Base-by-base conservation (phyloP, 345 rosid genomes). In the Sisymbrium irio region DNA sequence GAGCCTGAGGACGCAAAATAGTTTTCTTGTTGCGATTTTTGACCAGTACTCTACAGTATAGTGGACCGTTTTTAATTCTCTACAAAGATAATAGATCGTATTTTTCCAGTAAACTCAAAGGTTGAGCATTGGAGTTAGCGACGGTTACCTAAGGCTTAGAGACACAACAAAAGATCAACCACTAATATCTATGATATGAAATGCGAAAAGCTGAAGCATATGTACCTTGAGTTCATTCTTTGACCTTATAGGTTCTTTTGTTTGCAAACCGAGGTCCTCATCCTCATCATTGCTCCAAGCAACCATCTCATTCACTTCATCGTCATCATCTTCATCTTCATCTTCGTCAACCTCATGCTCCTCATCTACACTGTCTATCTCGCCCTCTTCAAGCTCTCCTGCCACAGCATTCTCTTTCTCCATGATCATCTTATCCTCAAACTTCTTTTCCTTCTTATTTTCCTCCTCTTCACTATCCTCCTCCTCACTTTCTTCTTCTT, bases 211-310 rank as follows among this genome's bases (percentile, higher is more conserved):
- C 19, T 61, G 57, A 36, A 46, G 74, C 58, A 40, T 13, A 40
- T 0, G 55, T 88, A 93, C 98, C 89, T 78, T 74, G 72, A 86
- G 72, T 73, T 94, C 99, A 73, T 94, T 89, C 84, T 89, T 89
- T 22, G 99, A 94, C 79, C 71, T 87, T 60, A 94, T 82, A 35
- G 96, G 93, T 39, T 84, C 88, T 46, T 35, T 79, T n/a, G 35
- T 36, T 62, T 69, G 84, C 67, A 50, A 77, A 60, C 49, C 75
- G 19, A 61, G 80, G 49, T 83, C 88, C 4, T 82, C 89, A 57
- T 79, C 87, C 25, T 68, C 76, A 59, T 70, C 72, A 72, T 79
- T 89, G 55, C 79, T 76, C 85, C 87, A 86, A 61, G 50, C 75
- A 74, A 85, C 18, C 88, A 82, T 87, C 64, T 79, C 78, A 35